phyloP scores from a whole-genome alignment of 2,329 filamentous ascomycete genomes.

The Diplodia scrobiculata region DNA sequence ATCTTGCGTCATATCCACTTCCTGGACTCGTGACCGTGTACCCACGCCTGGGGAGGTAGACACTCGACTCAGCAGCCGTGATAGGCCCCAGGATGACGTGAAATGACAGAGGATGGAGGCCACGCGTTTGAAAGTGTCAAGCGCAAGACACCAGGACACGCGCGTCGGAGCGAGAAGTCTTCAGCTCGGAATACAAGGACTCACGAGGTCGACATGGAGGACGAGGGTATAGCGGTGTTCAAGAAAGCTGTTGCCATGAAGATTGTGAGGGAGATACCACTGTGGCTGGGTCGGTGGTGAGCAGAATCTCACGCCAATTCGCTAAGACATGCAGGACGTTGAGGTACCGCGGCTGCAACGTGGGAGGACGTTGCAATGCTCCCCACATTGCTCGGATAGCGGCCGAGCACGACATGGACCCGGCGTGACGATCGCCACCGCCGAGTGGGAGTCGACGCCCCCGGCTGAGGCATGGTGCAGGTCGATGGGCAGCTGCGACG shows the following conservation, averaged over 20 bases:
- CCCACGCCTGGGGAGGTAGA: background rate
- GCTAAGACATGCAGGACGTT: conserved; percentile 22
- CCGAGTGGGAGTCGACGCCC: background rate
- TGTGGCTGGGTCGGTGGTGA: conserved; percentile 4
- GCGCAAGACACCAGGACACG: background rate
- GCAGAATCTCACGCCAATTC: background rate
- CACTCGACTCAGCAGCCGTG: background rate
- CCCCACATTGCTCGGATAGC: background rate
- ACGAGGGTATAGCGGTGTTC: background rate
- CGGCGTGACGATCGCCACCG: conserved; percentile 20
- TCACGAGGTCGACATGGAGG: background rate
- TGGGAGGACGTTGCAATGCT: background rate
- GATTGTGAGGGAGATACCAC: conserved; percentile 9
- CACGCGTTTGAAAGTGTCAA: background rate
- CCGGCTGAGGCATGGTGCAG: no score
- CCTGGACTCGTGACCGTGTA: background rate
- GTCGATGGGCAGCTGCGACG: background rate
- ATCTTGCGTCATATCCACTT: background rate
- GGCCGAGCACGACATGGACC: background rate
- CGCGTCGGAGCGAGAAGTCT: background rate
- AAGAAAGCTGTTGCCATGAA: background rate
- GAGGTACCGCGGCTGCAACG: conserved; percentile 13
- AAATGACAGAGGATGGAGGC: background rate
- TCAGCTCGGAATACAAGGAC: background rate
- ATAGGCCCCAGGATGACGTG: background rate